phyloP scores from a whole-genome alignment of 306 rosid genomes.

The Senna tora region DNA sequence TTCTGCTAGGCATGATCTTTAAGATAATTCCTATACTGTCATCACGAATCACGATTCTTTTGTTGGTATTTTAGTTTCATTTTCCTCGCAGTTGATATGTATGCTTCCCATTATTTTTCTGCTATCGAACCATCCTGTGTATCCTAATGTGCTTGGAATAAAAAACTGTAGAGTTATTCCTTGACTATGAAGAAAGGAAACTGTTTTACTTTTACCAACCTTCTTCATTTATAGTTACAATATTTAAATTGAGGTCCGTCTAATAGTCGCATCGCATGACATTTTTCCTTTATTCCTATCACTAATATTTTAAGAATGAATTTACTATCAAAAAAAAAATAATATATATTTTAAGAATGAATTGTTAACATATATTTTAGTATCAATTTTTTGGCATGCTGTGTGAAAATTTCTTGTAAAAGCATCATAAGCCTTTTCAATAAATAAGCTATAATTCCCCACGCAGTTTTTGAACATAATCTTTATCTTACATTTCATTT shows the following conservation, averaged over 20 bases:
- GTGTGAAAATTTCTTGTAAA: conserved; percentile 14
- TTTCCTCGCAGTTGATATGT: conserved; percentile 5
- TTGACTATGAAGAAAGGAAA: conserved; percentile 14
- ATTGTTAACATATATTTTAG: conserved; percentile 10
- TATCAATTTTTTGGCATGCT: conserved; percentile 9
- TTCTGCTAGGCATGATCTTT: background rate
- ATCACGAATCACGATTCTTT: background rate
- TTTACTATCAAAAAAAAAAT: no score
- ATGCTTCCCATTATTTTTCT: conserved; percentile 9
- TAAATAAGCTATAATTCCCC: conserved; percentile 28
- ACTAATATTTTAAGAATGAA: conserved; percentile 21
- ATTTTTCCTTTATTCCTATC: conserved; percentile 5
- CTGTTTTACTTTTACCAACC: background rate
- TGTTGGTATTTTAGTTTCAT: conserved; percentile 11
- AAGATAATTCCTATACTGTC: conserved; percentile 5
- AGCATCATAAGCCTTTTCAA: conserved; percentile 16
- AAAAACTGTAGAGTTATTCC: background rate
- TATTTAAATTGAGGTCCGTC: background rate
- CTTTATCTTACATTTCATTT: conserved; percentile 39
- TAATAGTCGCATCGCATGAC: conserved; percentile 13
- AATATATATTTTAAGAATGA: no score
- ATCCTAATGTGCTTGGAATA: conserved; percentile 10
- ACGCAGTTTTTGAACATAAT: conserved; percentile 24
- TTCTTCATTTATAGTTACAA: conserved; percentile 15
- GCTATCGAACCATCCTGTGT: conserved; percentile 4